Evolutionary conservation across 805 yeast species (phyloP).

Genomic region (Komagataella mondaviorum): DNA sequence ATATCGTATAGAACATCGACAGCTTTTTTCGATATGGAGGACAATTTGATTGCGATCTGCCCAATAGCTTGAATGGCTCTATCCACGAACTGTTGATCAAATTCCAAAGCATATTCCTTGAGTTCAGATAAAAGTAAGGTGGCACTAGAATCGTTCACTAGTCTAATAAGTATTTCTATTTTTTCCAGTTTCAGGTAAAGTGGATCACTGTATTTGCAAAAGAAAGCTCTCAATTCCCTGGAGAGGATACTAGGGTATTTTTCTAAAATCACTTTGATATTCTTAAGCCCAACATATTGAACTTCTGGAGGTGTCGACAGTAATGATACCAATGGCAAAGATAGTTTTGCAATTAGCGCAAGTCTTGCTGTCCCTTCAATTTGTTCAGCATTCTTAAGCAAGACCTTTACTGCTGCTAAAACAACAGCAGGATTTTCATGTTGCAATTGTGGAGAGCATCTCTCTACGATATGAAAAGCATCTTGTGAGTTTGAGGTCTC

Average conservation of each 20-base stretch:
- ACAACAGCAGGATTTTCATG: conserved; percentile 96
- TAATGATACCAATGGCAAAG: conserved; percentile 79
- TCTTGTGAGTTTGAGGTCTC: conserved; percentile 42
- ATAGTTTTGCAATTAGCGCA: conserved; percentile 48
- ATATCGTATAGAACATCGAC: conserved; percentile 47
- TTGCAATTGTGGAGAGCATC: conserved; percentile 89
- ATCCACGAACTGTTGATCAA: conserved; percentile 66
- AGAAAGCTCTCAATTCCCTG: conserved; percentile 78
- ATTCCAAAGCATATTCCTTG: conserved; percentile 73
- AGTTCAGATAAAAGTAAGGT: conserved; percentile 51
- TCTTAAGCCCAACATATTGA: conserved; percentile 85
- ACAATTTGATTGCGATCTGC: conserved; percentile 55
- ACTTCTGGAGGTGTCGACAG: conserved; percentile 87
- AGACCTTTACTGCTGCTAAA: conserved; percentile 68
- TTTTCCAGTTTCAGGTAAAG: conserved; percentile 66
- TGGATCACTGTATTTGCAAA: conserved; percentile 80
- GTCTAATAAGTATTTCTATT: conserved; percentile 58
- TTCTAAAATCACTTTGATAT: conserved; percentile 79
- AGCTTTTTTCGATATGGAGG: conserved; percentile 38
- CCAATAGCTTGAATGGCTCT: conserved; percentile 57
- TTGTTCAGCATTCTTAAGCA: conserved; percentile 21
- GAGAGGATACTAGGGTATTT: conserved; percentile 72
- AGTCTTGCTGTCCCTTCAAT: conserved; percentile 16
- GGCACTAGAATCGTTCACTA: conserved; percentile 48
- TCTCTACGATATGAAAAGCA: conserved; percentile 74